Base-by-base conservation (phyloP, 495 filamentous ascomycete species). In the Neurospora sp. region DNA sequence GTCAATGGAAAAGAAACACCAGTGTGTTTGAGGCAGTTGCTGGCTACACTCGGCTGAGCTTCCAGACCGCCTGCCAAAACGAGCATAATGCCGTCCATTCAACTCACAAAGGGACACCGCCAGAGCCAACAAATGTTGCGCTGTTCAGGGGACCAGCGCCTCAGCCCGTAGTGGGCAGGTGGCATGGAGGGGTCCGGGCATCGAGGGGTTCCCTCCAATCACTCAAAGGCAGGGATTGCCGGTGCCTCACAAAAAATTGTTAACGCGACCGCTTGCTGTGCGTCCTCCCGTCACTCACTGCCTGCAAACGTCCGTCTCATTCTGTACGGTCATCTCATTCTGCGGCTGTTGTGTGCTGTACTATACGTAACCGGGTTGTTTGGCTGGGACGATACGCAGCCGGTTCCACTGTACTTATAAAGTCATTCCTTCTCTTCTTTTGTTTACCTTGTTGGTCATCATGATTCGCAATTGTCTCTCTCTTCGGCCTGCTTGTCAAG, bases 381-480 rank as follows among this genome's bases (percentile, higher is more conserved):
- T 66, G 6, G 14, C 48, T 27, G 40, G 20, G 20, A 31, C 48
- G 20, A 59, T 27, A 59, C 48, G 53, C 53, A 66, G 53, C 53
- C 53, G 53, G 53, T 66, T 66, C 53, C 53, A 66, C 53, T 66
- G 53, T 61, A 31, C 5, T 35, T 35, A 35, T 61, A 61, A 61
- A 14, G 44, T 71, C 59, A n/a, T 72, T 75, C 53, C 40, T 74
- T 68, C 41, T 44, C 59, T 22, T 35, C 8, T 5, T 59, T 40
- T 40, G 53, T 41, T 39, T 72, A 46, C 39, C 18, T 77, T 75
- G 53, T 66, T 35, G 53, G 6, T 35, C 66, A 73, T 70, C 40
- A 81, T 81, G 78, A 72, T 78, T 74, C 79, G 79, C 68, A 74
- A 73, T 3, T 76, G 70, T 37, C 44, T 75, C 61, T 35, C 75